Conservation (phyloP, 139 green algal genomes). For the Tetraselmis striata region DNA sequence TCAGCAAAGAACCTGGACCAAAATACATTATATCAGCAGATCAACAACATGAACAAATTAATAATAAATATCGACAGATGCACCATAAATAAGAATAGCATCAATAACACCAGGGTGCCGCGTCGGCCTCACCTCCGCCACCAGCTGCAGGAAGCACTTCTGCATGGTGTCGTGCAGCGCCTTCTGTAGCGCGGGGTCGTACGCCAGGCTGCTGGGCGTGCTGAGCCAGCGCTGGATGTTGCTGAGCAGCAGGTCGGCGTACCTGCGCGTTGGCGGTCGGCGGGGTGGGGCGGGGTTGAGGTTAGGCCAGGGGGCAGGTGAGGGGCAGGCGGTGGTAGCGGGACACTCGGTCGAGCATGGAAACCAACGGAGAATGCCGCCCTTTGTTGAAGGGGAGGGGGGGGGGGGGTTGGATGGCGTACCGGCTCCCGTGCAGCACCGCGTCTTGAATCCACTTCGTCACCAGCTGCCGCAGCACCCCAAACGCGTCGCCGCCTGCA, state of each 20-base stretch:
- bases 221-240: conserved; percentile 83
- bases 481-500: conserved; percentile 43
- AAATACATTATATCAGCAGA: too few relatives aligned
- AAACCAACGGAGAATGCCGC: too few relatives aligned
- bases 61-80: too few relatives aligned
- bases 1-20: too few relatives aligned
- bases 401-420: too few relatives aligned
- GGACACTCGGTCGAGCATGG: too few relatives aligned
- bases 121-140: conserved; percentile 43
- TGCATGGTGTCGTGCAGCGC: conserved; percentile 61
- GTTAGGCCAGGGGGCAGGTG: neutral
- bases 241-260: conserved; percentile 65
- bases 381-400: too few relatives aligned
- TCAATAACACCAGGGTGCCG: neutral
- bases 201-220: conserved; percentile 42
- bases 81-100: neutral
- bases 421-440: conserved; percentile 51
- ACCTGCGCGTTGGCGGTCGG: conserved; percentile 30
- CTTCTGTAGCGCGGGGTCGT: conserved; percentile 63
- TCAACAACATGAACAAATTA: too few relatives aligned
- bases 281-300: neutral
- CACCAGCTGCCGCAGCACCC: conserved; percentile 60
- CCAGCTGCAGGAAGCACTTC: conserved; percentile 73
- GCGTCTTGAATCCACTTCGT: conserved; percentile 67
- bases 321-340: too few relatives aligned